Evolutionary conservation across 306 rosid species (phyloP), one percentile per base, ranked within the genome.

Genomic region (Prunus mume): DNA sequence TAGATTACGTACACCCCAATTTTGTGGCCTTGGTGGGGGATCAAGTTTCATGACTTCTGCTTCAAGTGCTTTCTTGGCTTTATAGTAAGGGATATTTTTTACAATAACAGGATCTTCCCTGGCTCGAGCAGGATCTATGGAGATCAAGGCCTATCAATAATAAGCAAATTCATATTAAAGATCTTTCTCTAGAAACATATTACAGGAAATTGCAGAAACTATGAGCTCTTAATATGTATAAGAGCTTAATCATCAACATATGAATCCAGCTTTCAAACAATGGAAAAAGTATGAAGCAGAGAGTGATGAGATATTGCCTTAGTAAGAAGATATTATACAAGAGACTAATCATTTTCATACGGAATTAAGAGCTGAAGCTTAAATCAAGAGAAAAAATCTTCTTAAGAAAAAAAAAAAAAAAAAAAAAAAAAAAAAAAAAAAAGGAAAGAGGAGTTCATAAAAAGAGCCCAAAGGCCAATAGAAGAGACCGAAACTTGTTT

Each of bases 121-220:
- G 73, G 97, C 97, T 34, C 99, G 96, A 38, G 45, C 91, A 83
- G 99, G 99, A 80, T 95, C 97, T 57, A 92, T 81, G 66, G 97
- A 88, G 82, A 84, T 89, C 87, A 95, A 85, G 69, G 89, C 93
- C 99, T 95, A 87, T 60, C 68, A 79, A 81, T 78, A 69, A 68
- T 72, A 51, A 67, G 60, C 19, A 22, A 82, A 76, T 74, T 34
- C 18, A 60, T 45, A 67, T 66, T 41, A 80, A 69, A 38, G 55
- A 43, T 14, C 49, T 38, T 66, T 41, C 32, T 60, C 47, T 65
- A 81, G 75, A 78, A 72, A 15, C 28, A 9, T 24, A 74, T 78
- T 49, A 18, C 14, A 34, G 43, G 68, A 41, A 27, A 47, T 27
- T 72, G 65, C 49, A 34, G 43, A 65, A 68, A 28, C 51, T 38